Evolutionary conservation across 2,329 filamentous ascomycete genomes (phyloP).

Genomic region (Periconia digitata): DNA sequence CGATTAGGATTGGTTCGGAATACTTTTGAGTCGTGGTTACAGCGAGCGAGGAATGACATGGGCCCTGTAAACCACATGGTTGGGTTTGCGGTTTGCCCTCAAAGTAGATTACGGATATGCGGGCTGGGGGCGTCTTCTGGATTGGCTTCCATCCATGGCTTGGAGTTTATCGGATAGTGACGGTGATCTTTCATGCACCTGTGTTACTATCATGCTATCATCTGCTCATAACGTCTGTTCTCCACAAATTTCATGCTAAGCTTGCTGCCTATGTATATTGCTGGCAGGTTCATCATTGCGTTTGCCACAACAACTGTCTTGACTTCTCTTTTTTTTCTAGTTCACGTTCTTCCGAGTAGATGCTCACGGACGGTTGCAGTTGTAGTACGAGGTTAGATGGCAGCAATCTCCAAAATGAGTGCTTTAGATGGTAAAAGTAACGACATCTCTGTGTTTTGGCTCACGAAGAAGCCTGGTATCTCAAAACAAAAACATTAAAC

Average conservation of each 20-base stretch:
- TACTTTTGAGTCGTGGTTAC: background rate
- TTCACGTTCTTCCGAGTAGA: too few species aligned
- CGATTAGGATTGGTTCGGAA: background rate
- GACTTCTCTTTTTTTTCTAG: background rate
- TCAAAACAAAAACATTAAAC: too few species aligned
- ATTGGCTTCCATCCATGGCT: background rate
- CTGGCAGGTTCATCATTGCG: too few species aligned
- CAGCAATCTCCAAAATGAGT: too few species aligned
- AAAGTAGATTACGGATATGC: background rate
- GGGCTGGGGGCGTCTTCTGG: background rate
- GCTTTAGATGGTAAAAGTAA: too few species aligned
- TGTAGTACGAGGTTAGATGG: too few species aligned
- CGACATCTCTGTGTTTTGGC: too few species aligned
- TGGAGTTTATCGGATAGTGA: slow-evolving; percentile 4
- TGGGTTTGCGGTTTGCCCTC: background rate
- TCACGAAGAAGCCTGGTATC: too few species aligned
- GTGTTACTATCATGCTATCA: slow-evolving; percentile 2
- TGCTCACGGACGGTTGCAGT: too few species aligned
- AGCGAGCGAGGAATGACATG: slow-evolving; percentile 2
- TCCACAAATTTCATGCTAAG: background rate
- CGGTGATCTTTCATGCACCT: background rate
- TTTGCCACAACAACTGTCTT: background rate
- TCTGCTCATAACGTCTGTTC: background rate
- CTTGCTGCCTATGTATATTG: background rate
- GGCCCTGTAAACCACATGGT: background rate